A percentile compares a stretch with the other conserved stretches of the same genome.
These are phyloP conservation scores for Isatis lusitanica DNA, from an alignment of 441 rosid species.

Conservation along the genomic window DNA sequence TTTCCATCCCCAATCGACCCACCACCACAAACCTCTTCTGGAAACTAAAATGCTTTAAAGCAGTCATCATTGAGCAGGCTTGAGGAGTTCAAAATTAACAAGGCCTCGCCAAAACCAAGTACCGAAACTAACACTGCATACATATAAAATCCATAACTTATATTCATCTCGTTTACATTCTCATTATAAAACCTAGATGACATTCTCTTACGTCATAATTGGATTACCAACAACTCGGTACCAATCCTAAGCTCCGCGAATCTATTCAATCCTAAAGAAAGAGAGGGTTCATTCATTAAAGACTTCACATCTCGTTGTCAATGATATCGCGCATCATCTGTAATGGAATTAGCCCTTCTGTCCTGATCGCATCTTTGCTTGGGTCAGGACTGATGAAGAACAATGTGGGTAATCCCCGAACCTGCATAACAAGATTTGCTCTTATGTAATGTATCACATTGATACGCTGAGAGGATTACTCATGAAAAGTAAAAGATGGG, in stretches of 20 bases:
- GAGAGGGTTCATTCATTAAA: slow-evolving; percentile 2
- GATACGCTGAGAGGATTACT: neutral
- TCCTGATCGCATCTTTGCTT: slow-evolving; percentile 77
- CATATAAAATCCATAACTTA: neutral
- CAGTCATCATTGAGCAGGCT: neutral
- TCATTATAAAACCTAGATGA: slow-evolving; percentile 2
- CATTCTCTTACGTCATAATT: slow-evolving; percentile 4
- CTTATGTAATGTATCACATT: neutral
- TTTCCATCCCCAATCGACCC: neutral
- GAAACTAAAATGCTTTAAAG: neutral
- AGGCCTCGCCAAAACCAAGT: neutral
- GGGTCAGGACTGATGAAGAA: slow-evolving; percentile 86
- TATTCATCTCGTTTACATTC: slow-evolving; percentile 9
- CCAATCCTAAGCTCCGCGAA: neutral
- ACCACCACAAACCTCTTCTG: neutral
- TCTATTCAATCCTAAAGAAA: slow-evolving; percentile 24
- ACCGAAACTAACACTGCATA: slow-evolving; percentile 10
- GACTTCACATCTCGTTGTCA: slow-evolving; percentile 69
- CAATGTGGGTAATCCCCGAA: slow-evolving; percentile 82
- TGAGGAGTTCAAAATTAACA: neutral
- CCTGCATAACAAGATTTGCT: slow-evolving; percentile 44
- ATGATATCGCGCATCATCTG: slow-evolving; percentile 90
- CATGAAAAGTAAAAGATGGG: neutral
- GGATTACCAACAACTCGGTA: neutral
- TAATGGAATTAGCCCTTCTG: slow-evolving; percentile 81